Evolutionary conservation across 345 rosid genomes (phyloP), one percentile per base, ranked within the genome.

Genomic region (Sapria himalayana): DNA sequence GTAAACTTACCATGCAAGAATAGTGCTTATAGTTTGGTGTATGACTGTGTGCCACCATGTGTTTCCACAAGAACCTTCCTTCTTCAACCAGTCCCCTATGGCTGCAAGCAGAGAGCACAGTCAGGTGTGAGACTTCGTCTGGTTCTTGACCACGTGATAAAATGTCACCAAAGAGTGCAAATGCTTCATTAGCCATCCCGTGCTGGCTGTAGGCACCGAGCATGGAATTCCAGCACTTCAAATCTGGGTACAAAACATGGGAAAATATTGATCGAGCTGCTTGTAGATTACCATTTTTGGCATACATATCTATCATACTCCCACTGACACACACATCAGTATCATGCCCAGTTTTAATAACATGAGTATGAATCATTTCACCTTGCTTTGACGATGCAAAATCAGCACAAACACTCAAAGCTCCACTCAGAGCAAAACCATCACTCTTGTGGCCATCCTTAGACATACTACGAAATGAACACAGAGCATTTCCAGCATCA

Each of bases 191-290:
- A 20, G 64, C 62, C 81, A 67, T 60, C 50, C 94, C 94, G 27
- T 76, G 76, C 36, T 76, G 68, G 51, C 92, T 63, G 60, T 66
- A 81, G 19, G 72, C 92, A 27, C 79, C 67, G 3, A 81, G 64
- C 84, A 86, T 64, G 1, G 89, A 68, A 62, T 81, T 86, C 85
- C 81, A 86, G 50, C 97, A 76, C 62, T 65, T 86, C 33, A 81
- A 67, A 60, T 86, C 97, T 4, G 82, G 92, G 48, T 65, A 24
- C 0, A 36, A 33, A 37, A 64, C 57, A 25, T 35, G 34, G 33
- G 55, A 57, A 55, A 78, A 81, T 48, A 78, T 44, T 22, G 65
- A 59, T 43, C 54, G 55, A 41, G 94, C 78, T 16, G 61, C 72
- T 37, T 29, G 53, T 25, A 69, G 65, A 46, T 57, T 38, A 16